Evolutionary conservation across 2,329 filamentous ascomycete genomes (phyloP).

Genomic region (Geosmithia putterillii): DNA sequence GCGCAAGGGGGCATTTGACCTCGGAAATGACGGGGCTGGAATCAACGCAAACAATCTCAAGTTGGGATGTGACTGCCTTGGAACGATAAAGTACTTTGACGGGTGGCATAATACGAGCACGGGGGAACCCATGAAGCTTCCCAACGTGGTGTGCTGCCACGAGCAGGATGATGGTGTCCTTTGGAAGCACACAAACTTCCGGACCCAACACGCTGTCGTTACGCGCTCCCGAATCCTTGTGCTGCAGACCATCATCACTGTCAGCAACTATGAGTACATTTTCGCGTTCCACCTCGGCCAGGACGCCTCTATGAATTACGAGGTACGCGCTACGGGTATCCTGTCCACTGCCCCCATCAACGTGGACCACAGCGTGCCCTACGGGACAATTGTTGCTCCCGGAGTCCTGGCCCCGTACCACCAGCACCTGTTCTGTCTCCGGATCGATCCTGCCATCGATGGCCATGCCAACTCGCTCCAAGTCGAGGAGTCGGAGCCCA

Average conservation of each 20-base stretch:
- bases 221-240: conserved; percentile 43
- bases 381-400: conserved; percentile 48
- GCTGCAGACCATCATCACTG: conserved; percentile 48
- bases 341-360: conserved; percentile 32
- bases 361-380: conserved; percentile 32
- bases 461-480: conserved; percentile 42
- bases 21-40: conserved; percentile 54
- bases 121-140: conserved; percentile 16
- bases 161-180: conserved; percentile 36
- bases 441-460: conserved; percentile 54
- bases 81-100: conserved; percentile 36
- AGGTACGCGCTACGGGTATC: conserved; percentile 29
- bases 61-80: conserved; percentile 54
- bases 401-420: conserved; percentile 55
- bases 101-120: conserved; percentile 16
- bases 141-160: conserved; percentile 22
- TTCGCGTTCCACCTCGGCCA: conserved; percentile 34
- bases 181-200: conserved; percentile 52
- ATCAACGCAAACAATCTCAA: conserved; percentile 52
- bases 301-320: conserved; percentile 27
- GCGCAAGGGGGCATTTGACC: conserved; percentile 56
- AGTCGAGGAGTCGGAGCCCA: conserved; percentile 21
- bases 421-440: conserved; percentile 54
- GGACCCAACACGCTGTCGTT: conserved; percentile 42
- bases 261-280: conserved; percentile 48